These are phyloP conservation scores for Plectranthus barbatus DNA, from an alignment of 257 asterid species.

Conservation along the genomic window DNA sequence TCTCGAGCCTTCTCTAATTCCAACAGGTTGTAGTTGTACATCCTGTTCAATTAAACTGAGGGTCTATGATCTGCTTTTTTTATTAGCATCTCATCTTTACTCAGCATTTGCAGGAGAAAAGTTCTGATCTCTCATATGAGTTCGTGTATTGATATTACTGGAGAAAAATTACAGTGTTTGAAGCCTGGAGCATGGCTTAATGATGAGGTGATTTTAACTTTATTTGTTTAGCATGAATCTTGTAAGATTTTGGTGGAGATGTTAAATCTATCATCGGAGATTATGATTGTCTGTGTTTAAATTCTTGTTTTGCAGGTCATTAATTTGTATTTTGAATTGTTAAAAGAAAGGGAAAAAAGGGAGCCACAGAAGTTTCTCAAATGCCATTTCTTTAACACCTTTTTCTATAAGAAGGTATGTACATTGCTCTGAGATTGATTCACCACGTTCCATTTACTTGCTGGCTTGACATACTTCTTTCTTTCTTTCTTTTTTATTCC, in stretches of 20 bases:
- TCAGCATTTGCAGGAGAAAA: slow-evolving; percentile 39
- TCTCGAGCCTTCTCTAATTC: slow-evolving; percentile 33
- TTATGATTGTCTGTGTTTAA: background rate
- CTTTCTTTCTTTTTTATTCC: no score
- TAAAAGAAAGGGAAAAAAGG: slow-evolving; percentile 88
- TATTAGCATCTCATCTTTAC: slow-evolving; percentile 10
- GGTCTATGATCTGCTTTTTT: background rate
- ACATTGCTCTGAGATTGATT: slow-evolving; percentile 2
- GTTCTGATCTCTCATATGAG: slow-evolving; percentile 51
- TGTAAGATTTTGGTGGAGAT: background rate
- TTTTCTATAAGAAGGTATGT: slow-evolving; percentile 85
- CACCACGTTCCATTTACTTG: background rate
- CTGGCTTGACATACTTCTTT: background rate
- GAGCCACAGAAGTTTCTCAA: slow-evolving; percentile 72
- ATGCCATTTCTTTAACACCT: slow-evolving; percentile 83
- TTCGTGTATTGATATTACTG: slow-evolving; percentile 76
- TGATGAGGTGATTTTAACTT: slow-evolving; percentile 56
- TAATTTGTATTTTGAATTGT: slow-evolving; percentile 68
- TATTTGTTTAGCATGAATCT: background rate
- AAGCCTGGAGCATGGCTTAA: slow-evolving; percentile 73
- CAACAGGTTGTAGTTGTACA: slow-evolving; percentile 43
- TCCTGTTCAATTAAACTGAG: background rate
- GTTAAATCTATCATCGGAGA: background rate
- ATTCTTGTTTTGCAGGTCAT: slow-evolving; percentile 57
- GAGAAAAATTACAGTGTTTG: slow-evolving; percentile 71